Conservation (phyloP, 148 eudicot species). For the Heliosperma pusillum region DNA sequence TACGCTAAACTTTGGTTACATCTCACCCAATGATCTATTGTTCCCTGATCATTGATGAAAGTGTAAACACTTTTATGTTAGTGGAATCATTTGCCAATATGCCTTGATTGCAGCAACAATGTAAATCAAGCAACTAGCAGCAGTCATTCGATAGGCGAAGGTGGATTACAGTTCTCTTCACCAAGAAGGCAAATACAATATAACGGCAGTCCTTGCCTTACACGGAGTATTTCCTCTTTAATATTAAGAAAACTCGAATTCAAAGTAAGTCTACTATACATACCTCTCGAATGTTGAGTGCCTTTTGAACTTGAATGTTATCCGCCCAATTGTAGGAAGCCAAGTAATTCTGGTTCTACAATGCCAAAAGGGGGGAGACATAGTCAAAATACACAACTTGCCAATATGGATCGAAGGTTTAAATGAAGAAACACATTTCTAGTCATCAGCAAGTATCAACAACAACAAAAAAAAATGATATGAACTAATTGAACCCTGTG, state of each 20-base stretch:
- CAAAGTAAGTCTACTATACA: background rate
- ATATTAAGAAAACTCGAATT: background rate
- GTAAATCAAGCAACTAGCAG: no score
- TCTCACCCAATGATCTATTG: slow-evolving; percentile 26
- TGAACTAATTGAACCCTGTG: no score
- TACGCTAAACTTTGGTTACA: slow-evolving; percentile 19
- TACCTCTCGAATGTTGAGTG: slow-evolving; percentile 28
- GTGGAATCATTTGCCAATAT: background rate
- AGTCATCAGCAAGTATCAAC: no score
- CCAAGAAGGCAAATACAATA: background rate
- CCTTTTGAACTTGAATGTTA: slow-evolving; percentile 22
- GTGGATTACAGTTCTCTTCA: no score
- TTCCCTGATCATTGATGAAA: slow-evolving; percentile 21
- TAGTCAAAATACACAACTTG: background rate
- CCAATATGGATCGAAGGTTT: background rate
- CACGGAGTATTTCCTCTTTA: background rate
- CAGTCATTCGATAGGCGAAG: no score
- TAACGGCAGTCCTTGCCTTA: background rate
- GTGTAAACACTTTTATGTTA: background rate
- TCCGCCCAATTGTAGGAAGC: slow-evolving; percentile 23
- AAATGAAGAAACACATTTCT: background rate
- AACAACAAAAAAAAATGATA: background rate
- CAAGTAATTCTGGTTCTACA: slow-evolving; percentile 23
- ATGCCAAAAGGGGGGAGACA: background rate
- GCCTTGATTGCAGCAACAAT: background rate